Conservation (phyloP, 352 stramenopile species). For the Phytophthora pluvialis region DNA sequence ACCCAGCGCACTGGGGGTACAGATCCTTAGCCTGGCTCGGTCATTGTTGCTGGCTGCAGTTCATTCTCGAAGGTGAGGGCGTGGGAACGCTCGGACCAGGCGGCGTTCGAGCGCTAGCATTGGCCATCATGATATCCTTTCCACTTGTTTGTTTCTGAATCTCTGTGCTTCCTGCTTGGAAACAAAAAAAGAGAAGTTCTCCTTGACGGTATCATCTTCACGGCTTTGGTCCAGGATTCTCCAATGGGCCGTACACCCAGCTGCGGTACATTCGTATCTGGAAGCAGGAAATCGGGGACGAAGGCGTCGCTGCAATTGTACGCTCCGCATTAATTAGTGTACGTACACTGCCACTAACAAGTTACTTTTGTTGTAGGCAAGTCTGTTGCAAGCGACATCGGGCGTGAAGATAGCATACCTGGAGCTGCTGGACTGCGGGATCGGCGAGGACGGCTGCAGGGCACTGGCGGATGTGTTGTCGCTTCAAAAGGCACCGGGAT, state of each 20-base stretch:
- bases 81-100: constrained; percentile 64
- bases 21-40: not conserved
- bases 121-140: constrained; percentile 87
- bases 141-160: not conserved
- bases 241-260: constrained; percentile 64
- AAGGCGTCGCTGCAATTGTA: constrained; percentile 76
- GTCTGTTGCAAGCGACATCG: constrained; percentile 50
- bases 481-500: constrained; percentile 55
- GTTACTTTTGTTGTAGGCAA: constrained; percentile 33
- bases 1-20: too few relatives aligned
- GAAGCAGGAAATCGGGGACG: constrained; percentile 81
- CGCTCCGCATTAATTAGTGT: constrained; percentile 7
- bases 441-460: constrained; percentile 66
- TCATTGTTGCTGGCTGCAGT: constrained; percentile 33
- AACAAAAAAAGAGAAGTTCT: constrained; percentile 8
- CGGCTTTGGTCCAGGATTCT: constrained; percentile 70
- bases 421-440: constrained; percentile 81
- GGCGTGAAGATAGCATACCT: constrained; percentile 78
- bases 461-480: constrained; percentile 58
- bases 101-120: constrained; percentile 66
- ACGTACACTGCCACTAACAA: not conserved
- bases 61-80: constrained; percentile 80
- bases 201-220: constrained; percentile 58
- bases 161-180: too few relatives aligned
- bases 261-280: constrained; percentile 83